Conservation (phyloP, 2,329 filamentous ascomycete genomes). For the Ceratocystis eucalypticola region DNA sequence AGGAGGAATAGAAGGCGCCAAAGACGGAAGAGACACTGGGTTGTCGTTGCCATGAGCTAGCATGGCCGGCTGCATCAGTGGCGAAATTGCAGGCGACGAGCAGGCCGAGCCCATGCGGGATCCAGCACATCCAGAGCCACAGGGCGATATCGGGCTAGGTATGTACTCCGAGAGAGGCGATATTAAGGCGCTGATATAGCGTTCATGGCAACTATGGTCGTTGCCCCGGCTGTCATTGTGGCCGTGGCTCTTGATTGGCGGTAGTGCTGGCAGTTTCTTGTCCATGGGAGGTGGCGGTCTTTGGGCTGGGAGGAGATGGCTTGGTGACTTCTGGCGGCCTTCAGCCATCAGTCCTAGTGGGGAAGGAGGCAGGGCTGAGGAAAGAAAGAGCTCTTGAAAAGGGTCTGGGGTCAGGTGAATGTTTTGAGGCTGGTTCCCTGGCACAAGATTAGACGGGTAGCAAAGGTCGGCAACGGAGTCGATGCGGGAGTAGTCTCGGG, state of each 20-base stretch:
- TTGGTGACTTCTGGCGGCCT: neutral
- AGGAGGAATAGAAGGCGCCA: neutral
- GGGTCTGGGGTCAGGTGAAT: neutral
- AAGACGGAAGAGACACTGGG: neutral
- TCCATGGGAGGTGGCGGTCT: neutral
- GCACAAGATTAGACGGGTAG: neutral
- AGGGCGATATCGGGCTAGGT: neutral
- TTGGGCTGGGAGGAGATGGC: neutral
- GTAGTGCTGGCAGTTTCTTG: neutral
- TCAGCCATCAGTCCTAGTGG: neutral
- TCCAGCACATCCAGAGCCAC: neutral
- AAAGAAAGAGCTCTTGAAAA: neutral
- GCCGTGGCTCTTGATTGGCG: neutral
- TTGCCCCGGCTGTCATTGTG: neutral
- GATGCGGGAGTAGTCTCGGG: neutral
- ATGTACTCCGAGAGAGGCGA: slow-evolving; percentile 2
- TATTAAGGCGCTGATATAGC: neutral
- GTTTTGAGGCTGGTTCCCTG: neutral
- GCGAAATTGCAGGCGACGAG: neutral
- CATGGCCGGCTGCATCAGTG: neutral
- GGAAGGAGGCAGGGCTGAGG: neutral
- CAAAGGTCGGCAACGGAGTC: neutral
- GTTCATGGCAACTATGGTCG: neutral
- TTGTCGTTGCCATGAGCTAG: neutral
- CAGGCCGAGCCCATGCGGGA: neutral